A percentile compares a stretch with the other conserved stretches of the same genome.
Evolutionary conservation across 306 rosid species (phyloP).

Genomic region (Dicorynia guianensis): DNA sequence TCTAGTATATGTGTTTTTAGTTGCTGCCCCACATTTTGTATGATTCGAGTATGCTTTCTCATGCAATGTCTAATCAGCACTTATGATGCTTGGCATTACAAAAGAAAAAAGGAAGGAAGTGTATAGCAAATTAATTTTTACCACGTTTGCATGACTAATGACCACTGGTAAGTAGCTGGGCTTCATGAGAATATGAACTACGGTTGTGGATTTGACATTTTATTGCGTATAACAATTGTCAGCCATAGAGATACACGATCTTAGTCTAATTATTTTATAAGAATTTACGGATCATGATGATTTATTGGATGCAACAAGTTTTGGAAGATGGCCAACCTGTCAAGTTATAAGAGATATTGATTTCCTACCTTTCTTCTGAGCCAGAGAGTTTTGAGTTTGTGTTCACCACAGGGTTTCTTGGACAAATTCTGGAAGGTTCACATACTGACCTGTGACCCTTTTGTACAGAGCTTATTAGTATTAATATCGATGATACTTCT

Average conservation of each 20-base stretch:
- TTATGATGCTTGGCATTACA: background rate
- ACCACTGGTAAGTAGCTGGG: constrained; percentile 10
- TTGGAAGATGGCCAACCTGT: background rate
- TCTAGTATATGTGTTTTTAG: no score
- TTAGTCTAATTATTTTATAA: no score
- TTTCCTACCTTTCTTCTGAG: background rate
- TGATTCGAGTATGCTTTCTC: background rate
- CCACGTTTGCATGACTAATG: constrained; percentile 8
- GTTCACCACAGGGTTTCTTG: background rate
- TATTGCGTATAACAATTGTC: no score
- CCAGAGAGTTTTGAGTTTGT: constrained; percentile 1
- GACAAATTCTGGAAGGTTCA: background rate
- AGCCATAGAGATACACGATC: no score
- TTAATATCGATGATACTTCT: background rate
- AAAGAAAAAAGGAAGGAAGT: background rate
- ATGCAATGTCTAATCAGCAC: background rate
- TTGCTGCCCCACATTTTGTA: background rate
- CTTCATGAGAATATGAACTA: background rate
- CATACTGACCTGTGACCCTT: background rate
- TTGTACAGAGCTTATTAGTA: background rate
- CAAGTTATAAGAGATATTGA: background rate
- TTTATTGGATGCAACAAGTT: no score
- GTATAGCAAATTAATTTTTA: constrained; percentile 7
- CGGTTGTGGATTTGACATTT: constrained; percentile 7
- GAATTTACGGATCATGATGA: no score